Evolutionary conservation across 768 basidiomycete species (phyloP), one percentile per base, ranked within the genome.

Genomic region (Phylloporus arenicola): DNA sequence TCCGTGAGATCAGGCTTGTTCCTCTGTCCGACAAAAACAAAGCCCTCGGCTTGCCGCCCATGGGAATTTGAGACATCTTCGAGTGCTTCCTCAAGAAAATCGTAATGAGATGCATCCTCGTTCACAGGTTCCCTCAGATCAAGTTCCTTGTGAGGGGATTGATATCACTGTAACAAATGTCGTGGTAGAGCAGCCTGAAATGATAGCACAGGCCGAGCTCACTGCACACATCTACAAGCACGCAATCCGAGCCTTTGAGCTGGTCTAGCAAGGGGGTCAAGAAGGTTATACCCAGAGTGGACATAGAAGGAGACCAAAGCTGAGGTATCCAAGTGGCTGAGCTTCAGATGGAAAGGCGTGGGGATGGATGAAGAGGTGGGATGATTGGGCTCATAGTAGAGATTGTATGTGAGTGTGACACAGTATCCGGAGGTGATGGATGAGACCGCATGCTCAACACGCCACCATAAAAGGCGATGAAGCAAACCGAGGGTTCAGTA

Each of bases 391-490:
- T 8, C 9, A 27, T n/a, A 5, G 27, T 25, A n/a, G 10, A 17
- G 41, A 29, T 43, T 43, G 41, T 43, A 43, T 9, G 41, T n/a
- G 44, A 45, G 44, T 8, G 44, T 45, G 44, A 43, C 27, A 7
- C 27, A n/a, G 27, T 43, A 43, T 10, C 41, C 41, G 9, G 41
- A 43, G 41, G 41, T 24, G 39, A 40, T 70, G 0, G 63, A 65
- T 14, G 64, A 35, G 34, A 78, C 73, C 44, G 77, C 71, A 54
- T 76, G 74, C 45, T 75, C 25, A 27, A 27, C 25, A 8, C 25
- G 43, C 76, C 75, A 30, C 70, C 67, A 60, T 66, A 47, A 14
- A 78, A 75, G 12, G 74, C 71, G 20, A 65, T 60, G 60, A 72
- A 78, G 7, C 62, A 69, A 8, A 75, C 33, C 25, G 25, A 27